These are phyloP conservation scores for Metschnikowia matae DNA, from an alignment of 805 yeast genomes.

Conservation along the genomic window DNA sequence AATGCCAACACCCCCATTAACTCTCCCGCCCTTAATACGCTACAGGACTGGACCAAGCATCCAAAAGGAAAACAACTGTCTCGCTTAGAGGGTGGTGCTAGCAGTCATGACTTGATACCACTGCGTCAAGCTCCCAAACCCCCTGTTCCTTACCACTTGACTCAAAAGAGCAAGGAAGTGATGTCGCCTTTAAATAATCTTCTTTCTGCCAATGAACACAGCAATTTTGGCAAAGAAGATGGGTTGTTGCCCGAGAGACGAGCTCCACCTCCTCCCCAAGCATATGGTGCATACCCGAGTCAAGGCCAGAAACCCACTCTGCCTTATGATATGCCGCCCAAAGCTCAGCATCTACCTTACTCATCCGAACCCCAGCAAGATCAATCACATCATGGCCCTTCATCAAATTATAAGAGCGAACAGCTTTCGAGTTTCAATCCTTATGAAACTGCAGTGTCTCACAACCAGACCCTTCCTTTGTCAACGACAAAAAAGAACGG, in stretches of 20 bases:
- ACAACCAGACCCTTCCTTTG: conserved; percentile 15
- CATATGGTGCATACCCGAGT: neutral
- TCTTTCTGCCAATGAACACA: conserved; percentile 18
- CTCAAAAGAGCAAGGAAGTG: conserved; percentile 16
- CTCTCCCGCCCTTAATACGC: conserved; percentile 24
- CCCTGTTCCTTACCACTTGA: conserved; percentile 38
- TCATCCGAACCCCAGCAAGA: neutral
- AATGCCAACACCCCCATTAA: conserved; percentile 30
- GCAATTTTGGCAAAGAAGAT: conserved; percentile 10
- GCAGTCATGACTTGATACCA: conserved; percentile 26
- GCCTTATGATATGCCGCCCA: conserved; percentile 5
- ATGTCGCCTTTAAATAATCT: conserved; percentile 34
- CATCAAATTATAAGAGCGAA: neutral
- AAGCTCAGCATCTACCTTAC: neutral
- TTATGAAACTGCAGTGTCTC: conserved; percentile 9
- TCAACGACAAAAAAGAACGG: conserved; percentile 16
- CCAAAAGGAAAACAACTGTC: conserved; percentile 13
- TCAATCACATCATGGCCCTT: neutral
- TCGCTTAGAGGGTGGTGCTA: neutral
- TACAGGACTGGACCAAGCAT: conserved; percentile 45
- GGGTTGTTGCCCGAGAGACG: conserved; percentile 47
- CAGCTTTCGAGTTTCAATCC: neutral
- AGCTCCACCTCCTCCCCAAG: conserved; percentile 53
- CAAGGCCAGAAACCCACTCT: neutral
- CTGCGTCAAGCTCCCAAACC: conserved; percentile 42